Conservation (phyloP, 2,329 filamentous ascomycete genomes). For the Botrytis medusae region DNA sequence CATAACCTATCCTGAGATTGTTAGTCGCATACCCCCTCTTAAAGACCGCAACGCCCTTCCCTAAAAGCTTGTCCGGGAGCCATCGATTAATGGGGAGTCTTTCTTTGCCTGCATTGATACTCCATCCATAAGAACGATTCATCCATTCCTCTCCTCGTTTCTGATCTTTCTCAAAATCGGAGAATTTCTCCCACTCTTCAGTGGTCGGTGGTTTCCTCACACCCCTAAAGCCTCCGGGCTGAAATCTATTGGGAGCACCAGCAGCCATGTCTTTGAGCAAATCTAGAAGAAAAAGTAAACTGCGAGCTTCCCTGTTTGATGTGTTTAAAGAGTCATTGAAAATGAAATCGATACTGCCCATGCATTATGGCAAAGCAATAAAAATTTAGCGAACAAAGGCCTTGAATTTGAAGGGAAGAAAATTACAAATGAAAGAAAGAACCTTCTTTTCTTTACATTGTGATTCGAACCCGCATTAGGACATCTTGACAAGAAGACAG, state of each 20-base stretch:
- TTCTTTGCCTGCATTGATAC: not conserved
- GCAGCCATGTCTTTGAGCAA: not conserved
- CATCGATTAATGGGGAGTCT: accelerated
- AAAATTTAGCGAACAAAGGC: not conserved
- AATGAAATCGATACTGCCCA: not conserved
- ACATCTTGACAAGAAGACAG: not conserved
- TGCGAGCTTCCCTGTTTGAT: not conserved
- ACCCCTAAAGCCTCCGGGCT: not conserved
- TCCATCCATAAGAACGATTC: not conserved
- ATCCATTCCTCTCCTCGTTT: not conserved
- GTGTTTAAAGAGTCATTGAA: not conserved
- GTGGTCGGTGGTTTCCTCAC: not conserved
- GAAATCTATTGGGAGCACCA: not conserved
- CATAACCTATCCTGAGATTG: accelerated
- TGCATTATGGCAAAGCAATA: not conserved
- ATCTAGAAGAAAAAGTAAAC: not conserved
- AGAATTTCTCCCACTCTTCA: not conserved
- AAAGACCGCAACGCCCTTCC: not conserved
- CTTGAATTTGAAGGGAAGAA: no score
- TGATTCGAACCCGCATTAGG: not conserved
- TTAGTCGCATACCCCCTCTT: accelerated
- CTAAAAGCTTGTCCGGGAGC: not conserved
- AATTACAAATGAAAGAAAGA: no score
- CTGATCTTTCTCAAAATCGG: not conserved
- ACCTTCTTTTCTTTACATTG: not conserved